Evolutionary conservation across 2,329 filamentous ascomycete species (phyloP).

Genomic region (Bretziella fagacearum): DNA sequence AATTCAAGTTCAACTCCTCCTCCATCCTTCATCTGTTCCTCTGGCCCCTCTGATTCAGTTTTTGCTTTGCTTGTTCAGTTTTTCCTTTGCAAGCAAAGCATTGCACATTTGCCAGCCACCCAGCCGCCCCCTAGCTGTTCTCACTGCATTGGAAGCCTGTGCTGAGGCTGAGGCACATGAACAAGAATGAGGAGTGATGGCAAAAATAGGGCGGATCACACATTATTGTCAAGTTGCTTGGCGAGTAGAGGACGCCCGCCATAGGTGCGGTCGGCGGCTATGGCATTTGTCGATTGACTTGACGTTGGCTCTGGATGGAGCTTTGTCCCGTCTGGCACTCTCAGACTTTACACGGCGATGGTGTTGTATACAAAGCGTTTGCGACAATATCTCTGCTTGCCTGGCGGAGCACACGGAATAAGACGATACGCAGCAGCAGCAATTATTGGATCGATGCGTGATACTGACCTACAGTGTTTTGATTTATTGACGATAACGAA

Average conservation of each 20-base stretch:
- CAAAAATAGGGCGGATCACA: constrained; percentile 5
- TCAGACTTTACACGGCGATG: not conserved
- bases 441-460: constrained; percentile 6
- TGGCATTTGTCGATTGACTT: too few species aligned
- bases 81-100: not conserved
- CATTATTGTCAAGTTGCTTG: too few species aligned
- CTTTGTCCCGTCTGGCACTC: too few species aligned
- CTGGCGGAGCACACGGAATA: not conserved
- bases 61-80: too few species aligned
- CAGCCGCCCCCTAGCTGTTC: not conserved
- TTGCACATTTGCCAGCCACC: not conserved
- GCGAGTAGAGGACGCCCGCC: too few species aligned
- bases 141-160: not conserved
- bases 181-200: not conserved
- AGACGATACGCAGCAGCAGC: constrained; percentile 1
- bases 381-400: not conserved
- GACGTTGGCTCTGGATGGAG: too few species aligned
- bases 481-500: constrained; percentile 1
- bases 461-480: constrained; percentile 2
- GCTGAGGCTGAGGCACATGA: not conserved
- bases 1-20: too few species aligned
- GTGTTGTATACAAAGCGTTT: not conserved
- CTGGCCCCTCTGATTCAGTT: too few species aligned
- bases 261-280: too few species aligned
- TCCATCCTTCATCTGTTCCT: too few species aligned